These are phyloP conservation scores for Sapria himalayana DNA, from an alignment of 345 rosid genomes.

Conservation along the genomic window DNA sequence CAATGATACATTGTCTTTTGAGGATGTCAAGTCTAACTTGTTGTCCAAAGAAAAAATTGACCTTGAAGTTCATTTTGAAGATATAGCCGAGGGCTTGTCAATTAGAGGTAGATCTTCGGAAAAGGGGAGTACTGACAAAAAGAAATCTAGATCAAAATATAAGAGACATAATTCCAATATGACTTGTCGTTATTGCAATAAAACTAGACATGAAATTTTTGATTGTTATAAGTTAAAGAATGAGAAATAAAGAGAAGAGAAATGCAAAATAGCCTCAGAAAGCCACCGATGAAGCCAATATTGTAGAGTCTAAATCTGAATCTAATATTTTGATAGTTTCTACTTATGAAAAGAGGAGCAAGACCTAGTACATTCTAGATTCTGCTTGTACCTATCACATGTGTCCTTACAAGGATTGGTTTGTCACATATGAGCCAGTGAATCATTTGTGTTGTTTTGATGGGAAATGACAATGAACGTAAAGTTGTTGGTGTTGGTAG, in stretches of 20 bases:
- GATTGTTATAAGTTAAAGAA: background rate
- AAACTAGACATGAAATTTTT: background rate
- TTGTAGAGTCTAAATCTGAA: background rate
- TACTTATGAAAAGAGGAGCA: background rate
- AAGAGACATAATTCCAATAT: background rate
- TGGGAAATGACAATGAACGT: background rate
- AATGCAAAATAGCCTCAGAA: background rate
- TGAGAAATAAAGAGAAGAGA: background rate
- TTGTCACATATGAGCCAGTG: background rate
- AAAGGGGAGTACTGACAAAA: background rate
- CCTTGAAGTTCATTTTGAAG: background rate
- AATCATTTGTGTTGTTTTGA: background rate
- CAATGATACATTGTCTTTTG: background rate
- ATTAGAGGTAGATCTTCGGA: background rate
- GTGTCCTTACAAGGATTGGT: background rate
- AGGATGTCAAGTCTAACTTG: background rate
- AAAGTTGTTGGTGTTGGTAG: constrained; percentile 1
- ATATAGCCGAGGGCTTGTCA: background rate
- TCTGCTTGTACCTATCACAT: background rate
- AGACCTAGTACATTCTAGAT: background rate
- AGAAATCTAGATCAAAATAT: background rate
- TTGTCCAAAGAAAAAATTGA: background rate
- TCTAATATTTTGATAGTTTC: background rate
- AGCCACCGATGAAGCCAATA: background rate
- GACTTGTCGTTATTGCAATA: background rate